Evolutionary conservation across 768 basidiomycete genomes (phyloP).

Genomic region (Suillus discolor): DNA sequence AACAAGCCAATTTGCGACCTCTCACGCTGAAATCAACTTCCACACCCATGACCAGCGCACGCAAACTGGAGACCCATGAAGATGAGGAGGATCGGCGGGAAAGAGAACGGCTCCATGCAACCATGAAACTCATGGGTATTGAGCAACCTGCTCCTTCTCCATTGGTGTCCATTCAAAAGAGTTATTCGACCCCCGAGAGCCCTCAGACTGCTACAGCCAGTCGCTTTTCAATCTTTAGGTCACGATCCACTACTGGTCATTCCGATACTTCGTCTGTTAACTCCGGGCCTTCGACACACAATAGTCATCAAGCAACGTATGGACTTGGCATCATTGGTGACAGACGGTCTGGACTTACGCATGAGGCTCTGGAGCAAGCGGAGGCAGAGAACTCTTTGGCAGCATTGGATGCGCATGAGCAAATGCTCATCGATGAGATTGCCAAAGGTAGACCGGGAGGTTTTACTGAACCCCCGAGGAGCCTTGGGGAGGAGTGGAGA

Average conservation of each 20-base stretch:
- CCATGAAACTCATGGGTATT: slow-evolving; percentile 95
- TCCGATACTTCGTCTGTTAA: slow-evolving; percentile 53
- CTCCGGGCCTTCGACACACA: slow-evolving; percentile 43
- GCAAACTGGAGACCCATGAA: slow-evolving; percentile 85
- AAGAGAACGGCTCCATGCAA: slow-evolving; percentile 84
- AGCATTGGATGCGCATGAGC: slow-evolving; percentile 80
- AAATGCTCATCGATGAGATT: slow-evolving; percentile 69
- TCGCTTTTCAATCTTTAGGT: slow-evolving; percentile 76
- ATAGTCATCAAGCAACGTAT: slow-evolving; percentile 31
- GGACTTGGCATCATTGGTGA: slow-evolving; percentile 31
- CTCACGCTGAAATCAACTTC: slow-evolving; percentile 73
- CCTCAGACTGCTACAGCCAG: slow-evolving; percentile 31
- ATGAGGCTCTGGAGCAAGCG: slow-evolving; percentile 76
- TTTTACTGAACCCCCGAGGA: slow-evolving; percentile 70
- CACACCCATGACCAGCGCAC: slow-evolving; percentile 53
- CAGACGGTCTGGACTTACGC: slow-evolving; percentile 54
- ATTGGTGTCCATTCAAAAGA: slow-evolving; percentile 38
- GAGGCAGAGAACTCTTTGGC: slow-evolving; percentile 78
- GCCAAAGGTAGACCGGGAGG: slow-evolving; percentile 73
- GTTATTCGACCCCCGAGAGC: slow-evolving; percentile 39
- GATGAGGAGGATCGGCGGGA: slow-evolving; percentile 92
- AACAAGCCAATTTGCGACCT: slow-evolving; percentile 60
- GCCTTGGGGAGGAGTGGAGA: slow-evolving; percentile 52
- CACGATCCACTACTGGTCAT: slow-evolving; percentile 42
- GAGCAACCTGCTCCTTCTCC: slow-evolving; percentile 58